phyloP scores from a whole-genome alignment of 805 yeast species.

The Yarrowia sp. region DNA sequence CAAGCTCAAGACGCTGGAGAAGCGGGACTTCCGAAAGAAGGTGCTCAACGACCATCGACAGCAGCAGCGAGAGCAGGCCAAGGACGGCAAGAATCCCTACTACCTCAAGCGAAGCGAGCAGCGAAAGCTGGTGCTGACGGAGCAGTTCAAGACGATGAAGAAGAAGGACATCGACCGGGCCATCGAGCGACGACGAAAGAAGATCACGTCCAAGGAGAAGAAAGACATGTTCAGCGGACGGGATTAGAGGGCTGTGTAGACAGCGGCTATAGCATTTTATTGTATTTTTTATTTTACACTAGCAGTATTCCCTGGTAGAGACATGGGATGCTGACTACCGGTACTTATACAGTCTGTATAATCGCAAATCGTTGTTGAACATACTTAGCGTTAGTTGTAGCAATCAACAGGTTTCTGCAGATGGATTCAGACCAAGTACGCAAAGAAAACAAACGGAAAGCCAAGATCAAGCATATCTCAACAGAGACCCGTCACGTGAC shows the following conservation, averaged over 20 bases:
- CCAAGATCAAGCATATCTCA: too few relatives aligned
- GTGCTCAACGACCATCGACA: conserved; percentile 62
- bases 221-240: conserved; percentile 34
- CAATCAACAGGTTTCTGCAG: too few relatives aligned
- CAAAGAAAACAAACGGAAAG: too few relatives aligned
- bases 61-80: conserved; percentile 80
- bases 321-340: too few relatives aligned
- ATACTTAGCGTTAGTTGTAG: too few relatives aligned
- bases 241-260: not conserved
- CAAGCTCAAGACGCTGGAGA: conserved; percentile 60
- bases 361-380: too few relatives aligned
- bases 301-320: too few relatives aligned
- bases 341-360: too few relatives aligned
- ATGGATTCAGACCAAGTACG: too few relatives aligned
- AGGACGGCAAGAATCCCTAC: conserved; percentile 69
- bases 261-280: too few relatives aligned
- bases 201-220: conserved; percentile 42
- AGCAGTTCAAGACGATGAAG: conserved; percentile 41
- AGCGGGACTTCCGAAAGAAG: conserved; percentile 70
- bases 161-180: conserved; percentile 38
- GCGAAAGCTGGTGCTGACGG: conserved; percentile 40
- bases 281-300: too few relatives aligned
- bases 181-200: conserved; percentile 40
- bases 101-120: conserved; percentile 41
- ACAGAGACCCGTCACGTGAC: not conserved